Conservation (phyloP, 139 green algal species). For the Chlamydomonas urium region DNA sequence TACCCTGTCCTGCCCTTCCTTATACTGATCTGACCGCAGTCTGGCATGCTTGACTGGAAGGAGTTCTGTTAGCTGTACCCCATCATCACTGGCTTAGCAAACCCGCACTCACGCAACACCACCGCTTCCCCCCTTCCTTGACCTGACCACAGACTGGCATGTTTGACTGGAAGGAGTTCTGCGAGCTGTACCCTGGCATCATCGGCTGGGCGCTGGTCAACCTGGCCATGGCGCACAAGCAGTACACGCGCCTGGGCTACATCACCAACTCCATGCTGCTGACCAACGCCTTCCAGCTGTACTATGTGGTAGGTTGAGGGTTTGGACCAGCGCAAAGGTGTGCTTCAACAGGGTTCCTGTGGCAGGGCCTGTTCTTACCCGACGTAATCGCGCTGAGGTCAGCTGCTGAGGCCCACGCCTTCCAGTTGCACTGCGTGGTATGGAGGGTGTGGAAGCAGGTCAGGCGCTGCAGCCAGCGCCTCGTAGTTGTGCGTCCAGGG, state of each 20-base stretch:
- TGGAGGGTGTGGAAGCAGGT: no score
- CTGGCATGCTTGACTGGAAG: constrained; percentile 81
- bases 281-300: constrained; percentile 74
- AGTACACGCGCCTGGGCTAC: constrained; percentile 25
- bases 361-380: no score
- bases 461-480: no score
- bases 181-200: constrained; percentile 84
- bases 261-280: constrained; percentile 72
- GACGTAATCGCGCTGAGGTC: no score
- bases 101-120: not conserved
- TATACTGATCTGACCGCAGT: not conserved
- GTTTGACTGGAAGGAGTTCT: constrained; percentile 94
- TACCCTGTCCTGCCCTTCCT: not conserved
- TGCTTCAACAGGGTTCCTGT: no score
- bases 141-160: constrained; percentile 21
- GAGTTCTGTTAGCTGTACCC: constrained; percentile 93
- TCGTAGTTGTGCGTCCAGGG: no score
- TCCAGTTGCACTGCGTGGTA: no score
- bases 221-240: constrained; percentile 69
- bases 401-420: no score
- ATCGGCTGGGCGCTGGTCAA: constrained; percentile 62
- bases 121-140: not conserved
- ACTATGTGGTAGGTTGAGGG: constrained; percentile 36
- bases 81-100: constrained; percentile 64
- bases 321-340: no score